Base-by-base conservation (phyloP, 768 basidiomycete species). In the Udeniomyces megalosporus region DNA sequence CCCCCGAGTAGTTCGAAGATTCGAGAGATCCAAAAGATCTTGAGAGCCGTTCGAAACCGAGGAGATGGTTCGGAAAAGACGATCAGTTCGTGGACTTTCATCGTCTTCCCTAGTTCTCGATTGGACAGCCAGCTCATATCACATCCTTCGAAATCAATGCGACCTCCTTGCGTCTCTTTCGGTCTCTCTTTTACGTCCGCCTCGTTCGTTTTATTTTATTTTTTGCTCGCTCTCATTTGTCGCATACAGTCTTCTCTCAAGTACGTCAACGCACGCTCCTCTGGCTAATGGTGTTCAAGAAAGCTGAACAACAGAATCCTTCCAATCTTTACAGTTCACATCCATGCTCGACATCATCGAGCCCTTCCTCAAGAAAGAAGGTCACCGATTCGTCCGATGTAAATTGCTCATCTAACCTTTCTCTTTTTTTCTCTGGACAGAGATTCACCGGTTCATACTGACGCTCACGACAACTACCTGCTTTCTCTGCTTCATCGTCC, bases 1-100 rank as follows among this genome's bases (percentile, higher is more conserved):
- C 83, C 82, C 3, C 84, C 84, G 0, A 78, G 80, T 32, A 90
- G 88, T 7, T 83, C 92, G 22, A 99, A 99, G 74, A 87, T 89
- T 57, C 79, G 84, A 34, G 89, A 85, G 79, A 79, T 88, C 44
- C 68, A 95, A 52, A 78, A 84, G 68, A 73, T 96, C 11, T 75
- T 99, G 46, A 68, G 75, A 12, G 78, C 82, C 20, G 82, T 90
- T 57, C 80, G 83, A 17, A 74, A 77, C 52, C 80, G 56, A 78
- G 81, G 12, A 74, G 80, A 15, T 71, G 77, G 17, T 73, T 65
- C 66, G 63, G 89, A 95, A 71, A 99, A 96, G 79, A 93, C 91
- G 0, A 97, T 97, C 66, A 83, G 63, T 65, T 11, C 11, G 63
- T 53, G n/a, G n/a, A n/a, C n/a, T n/a, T n/a, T n/a, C n/a, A n/a